Conservation (phyloP, 1,284 basidiomycete genomes). For the Pascua sp. region DNA sequence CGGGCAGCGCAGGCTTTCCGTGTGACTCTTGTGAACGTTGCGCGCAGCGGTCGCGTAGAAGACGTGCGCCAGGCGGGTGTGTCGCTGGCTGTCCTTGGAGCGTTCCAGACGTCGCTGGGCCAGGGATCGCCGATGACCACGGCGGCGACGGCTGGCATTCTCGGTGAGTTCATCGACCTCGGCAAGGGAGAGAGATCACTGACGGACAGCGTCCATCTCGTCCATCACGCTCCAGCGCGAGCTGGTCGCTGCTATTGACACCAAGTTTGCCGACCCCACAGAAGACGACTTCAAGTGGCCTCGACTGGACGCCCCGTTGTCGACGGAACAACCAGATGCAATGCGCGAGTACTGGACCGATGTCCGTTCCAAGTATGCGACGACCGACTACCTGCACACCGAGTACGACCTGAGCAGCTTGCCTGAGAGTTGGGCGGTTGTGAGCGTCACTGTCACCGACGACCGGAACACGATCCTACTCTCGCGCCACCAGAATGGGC, state of each 20-base stretch:
- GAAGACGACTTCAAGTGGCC: slow-evolving; percentile 60
- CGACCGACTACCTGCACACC: slow-evolving; percentile 47
- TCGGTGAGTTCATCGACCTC: slow-evolving; percentile 56
- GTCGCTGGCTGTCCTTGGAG: slow-evolving; percentile 65
- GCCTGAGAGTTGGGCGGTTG: slow-evolving; percentile 76
- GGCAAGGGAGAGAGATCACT: background rate
- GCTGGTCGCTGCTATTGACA: slow-evolving; percentile 48
- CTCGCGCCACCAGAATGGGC: slow-evolving; percentile 66
- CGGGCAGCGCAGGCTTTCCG: slow-evolving; percentile 68
- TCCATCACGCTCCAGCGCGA: slow-evolving; percentile 77
- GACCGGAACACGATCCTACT: slow-evolving; percentile 81
- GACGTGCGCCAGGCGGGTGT: slow-evolving; percentile 69
- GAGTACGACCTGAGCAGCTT: slow-evolving; percentile 50
- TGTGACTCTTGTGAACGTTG: slow-evolving; percentile 60
- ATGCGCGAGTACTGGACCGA: slow-evolving; percentile 35
- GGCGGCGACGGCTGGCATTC: slow-evolving; percentile 58
- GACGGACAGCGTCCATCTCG: slow-evolving; percentile 51
- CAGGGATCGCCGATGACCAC: slow-evolving; percentile 56
- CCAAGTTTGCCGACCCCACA: slow-evolving; percentile 53
- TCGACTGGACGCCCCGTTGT: slow-evolving; percentile 42
- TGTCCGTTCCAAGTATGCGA: slow-evolving; percentile 57
- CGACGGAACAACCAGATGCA: slow-evolving; percentile 1
- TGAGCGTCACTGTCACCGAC: slow-evolving; percentile 77
- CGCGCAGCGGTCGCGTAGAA: slow-evolving; percentile 61
- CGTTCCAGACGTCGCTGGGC: slow-evolving; percentile 75